phyloP scores from a whole-genome alignment of 768 basidiomycete genomes.

The Tylopilus sp. region DNA sequence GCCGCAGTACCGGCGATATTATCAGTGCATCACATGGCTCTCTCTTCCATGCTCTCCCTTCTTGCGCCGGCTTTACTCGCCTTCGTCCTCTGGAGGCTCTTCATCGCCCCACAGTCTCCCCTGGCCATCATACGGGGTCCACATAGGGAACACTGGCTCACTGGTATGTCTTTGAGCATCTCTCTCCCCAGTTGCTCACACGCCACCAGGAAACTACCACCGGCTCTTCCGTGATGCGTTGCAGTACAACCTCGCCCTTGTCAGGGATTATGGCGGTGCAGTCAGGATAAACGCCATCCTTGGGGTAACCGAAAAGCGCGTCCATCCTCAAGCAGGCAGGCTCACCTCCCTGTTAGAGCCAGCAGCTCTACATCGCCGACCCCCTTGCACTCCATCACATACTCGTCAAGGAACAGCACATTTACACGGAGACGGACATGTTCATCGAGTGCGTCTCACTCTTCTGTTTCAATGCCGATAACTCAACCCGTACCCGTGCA shows the following conservation, averaged over 20 bases:
- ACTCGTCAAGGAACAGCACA: slow-evolving; percentile 34
- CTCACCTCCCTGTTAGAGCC: slow-evolving; percentile 12
- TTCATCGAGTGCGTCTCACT: slow-evolving; percentile 31
- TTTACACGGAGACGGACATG: slow-evolving; percentile 37
- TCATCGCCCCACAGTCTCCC: slow-evolving; percentile 9
- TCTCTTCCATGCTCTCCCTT: not conserved
- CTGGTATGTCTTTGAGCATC: slow-evolving; percentile 15
- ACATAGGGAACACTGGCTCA: slow-evolving; percentile 34
- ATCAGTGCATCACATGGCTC: no score
- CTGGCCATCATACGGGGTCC: slow-evolving; percentile 29
- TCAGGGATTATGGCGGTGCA: slow-evolving; percentile 32
- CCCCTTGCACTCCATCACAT: slow-evolving; percentile 37
- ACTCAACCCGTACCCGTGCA: not conserved
- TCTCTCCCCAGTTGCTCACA: no score
- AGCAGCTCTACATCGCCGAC: slow-evolving; percentile 36
- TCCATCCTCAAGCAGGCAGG: not conserved
- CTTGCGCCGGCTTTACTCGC: slow-evolving; percentile 5
- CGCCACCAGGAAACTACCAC: slow-evolving; percentile 32
- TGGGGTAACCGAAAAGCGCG: slow-evolving; percentile 23
- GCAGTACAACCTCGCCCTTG: slow-evolving; percentile 30
- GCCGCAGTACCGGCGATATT: no score
- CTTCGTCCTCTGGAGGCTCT: slow-evolving; percentile 14
- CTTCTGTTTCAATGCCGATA: not conserved
- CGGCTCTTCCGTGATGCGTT: slow-evolving; percentile 32
- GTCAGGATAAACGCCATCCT: slow-evolving; percentile 35